Evolutionary conservation across 2,329 filamentous ascomycete genomes (phyloP).

Genomic region (Claviceps arundinis): DNA sequence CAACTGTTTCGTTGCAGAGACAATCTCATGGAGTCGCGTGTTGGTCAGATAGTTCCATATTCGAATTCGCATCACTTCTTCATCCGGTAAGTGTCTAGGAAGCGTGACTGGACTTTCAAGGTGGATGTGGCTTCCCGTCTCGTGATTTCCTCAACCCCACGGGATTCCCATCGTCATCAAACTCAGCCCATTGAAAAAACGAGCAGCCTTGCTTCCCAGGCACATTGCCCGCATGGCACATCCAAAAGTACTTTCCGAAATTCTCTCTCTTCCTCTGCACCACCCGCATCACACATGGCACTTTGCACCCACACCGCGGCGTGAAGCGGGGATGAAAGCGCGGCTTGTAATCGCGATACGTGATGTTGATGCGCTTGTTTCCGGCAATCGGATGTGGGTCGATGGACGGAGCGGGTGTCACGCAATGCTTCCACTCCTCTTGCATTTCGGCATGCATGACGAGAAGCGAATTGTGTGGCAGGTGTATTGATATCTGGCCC

Average conservation of each 20-base stretch:
- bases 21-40: no score
- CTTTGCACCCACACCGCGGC: constrained; percentile 61
- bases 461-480: constrained; percentile 86
- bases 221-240: constrained; percentile 68
- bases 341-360: constrained; percentile 75
- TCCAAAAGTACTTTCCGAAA: constrained; percentile 79
- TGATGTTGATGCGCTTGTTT: constrained; percentile 79
- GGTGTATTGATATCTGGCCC: constrained; percentile 83
- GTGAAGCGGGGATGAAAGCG: constrained; percentile 66
- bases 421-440: constrained; percentile 88
- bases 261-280: constrained; percentile 69
- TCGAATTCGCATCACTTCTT: no score
- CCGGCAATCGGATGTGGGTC: constrained; percentile 75
- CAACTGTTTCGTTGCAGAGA: no score
- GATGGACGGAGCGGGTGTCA: constrained; percentile 61
- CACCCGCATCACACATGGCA: constrained; percentile 58
- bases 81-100: no score
- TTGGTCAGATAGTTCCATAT: no score
- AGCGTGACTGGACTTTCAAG: no score
- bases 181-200: constrained; percentile 77
- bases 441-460: constrained; percentile 98
- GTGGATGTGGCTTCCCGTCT: no score
- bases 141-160: constrained; percentile 7
- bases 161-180: constrained; percentile 76
- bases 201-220: constrained; percentile 56